A percentile compares a stretch with the other conserved stretches of the same genome.
phyloP scores from a whole-genome alignment of 1,284 basidiomycete genomes.

The Boletus semigastroideus region DNA sequence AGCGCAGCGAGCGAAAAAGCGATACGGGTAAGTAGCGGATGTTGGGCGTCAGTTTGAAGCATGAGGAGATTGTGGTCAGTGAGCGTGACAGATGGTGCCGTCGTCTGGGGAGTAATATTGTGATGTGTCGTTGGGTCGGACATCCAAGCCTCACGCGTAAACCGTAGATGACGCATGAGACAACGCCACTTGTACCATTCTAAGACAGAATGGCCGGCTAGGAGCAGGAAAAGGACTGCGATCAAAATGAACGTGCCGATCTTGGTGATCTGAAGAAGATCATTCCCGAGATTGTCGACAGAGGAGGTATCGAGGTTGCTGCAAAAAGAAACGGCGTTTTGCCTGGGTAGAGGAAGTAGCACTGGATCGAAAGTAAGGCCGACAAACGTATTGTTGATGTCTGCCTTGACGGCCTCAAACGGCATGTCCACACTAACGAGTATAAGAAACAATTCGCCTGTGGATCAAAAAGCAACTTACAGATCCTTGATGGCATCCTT shows the following conservation, averaged over 20 bases:
- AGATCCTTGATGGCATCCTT: slow-evolving; percentile 71
- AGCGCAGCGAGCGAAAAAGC: slow-evolving; percentile 51
- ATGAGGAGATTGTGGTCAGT: slow-evolving; percentile 76
- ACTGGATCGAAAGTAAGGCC: slow-evolving; percentile 68
- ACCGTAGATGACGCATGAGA: slow-evolving; percentile 61
- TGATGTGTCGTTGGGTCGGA: slow-evolving; percentile 64
- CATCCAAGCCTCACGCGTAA: slow-evolving; percentile 72
- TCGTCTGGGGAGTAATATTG: slow-evolving; percentile 30
- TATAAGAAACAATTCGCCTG: slow-evolving; percentile 14
- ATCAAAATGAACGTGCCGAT: slow-evolving; percentile 75
- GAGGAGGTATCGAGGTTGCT: slow-evolving; percentile 75
- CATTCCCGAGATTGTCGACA: slow-evolving; percentile 78
- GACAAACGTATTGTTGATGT: slow-evolving; percentile 86
- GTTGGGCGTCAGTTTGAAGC: slow-evolving; percentile 61
- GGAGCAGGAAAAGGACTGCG: slow-evolving; percentile 58
- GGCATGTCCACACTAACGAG: slow-evolving; percentile 71
- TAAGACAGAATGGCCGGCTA: slow-evolving; percentile 63
- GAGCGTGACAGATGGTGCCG: slow-evolving; percentile 54
- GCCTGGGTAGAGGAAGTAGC: slow-evolving; percentile 70
- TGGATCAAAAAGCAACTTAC: slow-evolving; percentile 43
- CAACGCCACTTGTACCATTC: slow-evolving; percentile 83
- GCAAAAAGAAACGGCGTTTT: slow-evolving; percentile 70
- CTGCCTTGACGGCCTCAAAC: slow-evolving; percentile 80
- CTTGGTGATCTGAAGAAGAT: slow-evolving; percentile 73
- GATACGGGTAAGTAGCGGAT: slow-evolving; percentile 70